Conservation (phyloP, 83 land plant genomes). For the Picea abies region DNA sequence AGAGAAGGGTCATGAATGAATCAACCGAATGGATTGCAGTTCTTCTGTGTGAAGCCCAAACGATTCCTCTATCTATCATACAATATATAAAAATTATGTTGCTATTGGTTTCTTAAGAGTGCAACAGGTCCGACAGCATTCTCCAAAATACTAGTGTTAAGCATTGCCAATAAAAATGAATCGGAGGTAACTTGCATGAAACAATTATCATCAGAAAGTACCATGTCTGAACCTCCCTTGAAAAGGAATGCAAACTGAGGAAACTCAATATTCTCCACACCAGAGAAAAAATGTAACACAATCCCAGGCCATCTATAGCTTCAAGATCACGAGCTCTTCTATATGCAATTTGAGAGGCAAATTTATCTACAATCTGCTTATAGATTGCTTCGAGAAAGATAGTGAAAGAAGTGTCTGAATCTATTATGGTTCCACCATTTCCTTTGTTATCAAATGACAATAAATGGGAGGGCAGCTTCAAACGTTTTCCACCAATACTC, state of each 20-base stretch:
- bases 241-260: constrained; percentile 44
- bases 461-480: no score
- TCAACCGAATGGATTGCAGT: no score
- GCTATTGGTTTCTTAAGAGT: constrained; percentile 57
- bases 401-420: constrained; percentile 44
- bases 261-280: constrained; percentile 7
- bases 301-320: constrained; percentile 39
- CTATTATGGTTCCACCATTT: constrained; percentile 56
- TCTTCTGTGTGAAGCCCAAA: no score
- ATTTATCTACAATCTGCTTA: not conserved
- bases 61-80: constrained; percentile 47
- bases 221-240: constrained; percentile 61
- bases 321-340: constrained; percentile 31
- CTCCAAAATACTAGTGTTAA: constrained; percentile 17
- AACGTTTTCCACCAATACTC: constrained; percentile 15
- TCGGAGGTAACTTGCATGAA: constrained; percentile 22
- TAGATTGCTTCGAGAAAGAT: no score
- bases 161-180: constrained; percentile 40
- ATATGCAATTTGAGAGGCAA: constrained; percentile 24
- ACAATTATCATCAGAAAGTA: constrained; percentile 45
- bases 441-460: no score
- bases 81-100: constrained; percentile 69
- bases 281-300: constrained; percentile 40
- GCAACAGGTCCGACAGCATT: constrained; percentile 32
- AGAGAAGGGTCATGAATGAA: no score